Evolutionary conservation across 179 eudicot genomes (phyloP), one percentile per base, ranked within the genome.

Genomic region (Spergularia azorica): DNA sequence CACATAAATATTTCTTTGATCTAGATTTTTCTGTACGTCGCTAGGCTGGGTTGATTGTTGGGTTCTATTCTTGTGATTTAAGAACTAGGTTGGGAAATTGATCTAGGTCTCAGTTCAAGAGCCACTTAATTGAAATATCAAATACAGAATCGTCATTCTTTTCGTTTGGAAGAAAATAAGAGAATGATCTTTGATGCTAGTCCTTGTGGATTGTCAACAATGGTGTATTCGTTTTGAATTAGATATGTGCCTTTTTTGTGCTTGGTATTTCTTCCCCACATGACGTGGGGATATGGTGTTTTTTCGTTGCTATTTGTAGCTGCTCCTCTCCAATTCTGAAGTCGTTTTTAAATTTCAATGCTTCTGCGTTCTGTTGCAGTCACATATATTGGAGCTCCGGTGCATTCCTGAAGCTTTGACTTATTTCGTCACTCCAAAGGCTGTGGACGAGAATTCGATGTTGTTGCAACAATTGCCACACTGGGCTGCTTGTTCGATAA

Each of bases 401-500:
- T 87, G 84, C 83, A 86, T 96, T 76, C 97, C 97, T 73, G 96
- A 94, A 84, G 99, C 97, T 71, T 85, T 96, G 81, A 81, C 97
- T 77, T 96, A 90, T 83, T 94, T 96, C 76, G 96, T 96, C 64
- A 96, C 92, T 65, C 98, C 99, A 18, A 94, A 94, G 88, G 90
- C 98, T 43, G 93, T 96, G 50, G 98, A 96, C 79, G 99, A 96
- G 81, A 88, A 94, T 83, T 96, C 98, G 13, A 63, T 94, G 66
- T 87, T 94, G 77, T 67, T 96, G 87, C 99, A 94, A 79, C 99
- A 94, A 79, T 81, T 96, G 86, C 98, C 99, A 70, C 99, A 96
- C 82, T 96, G 99, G 99, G 97, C 98, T 74, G 92, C 98, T 80
- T 96, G 99, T 81, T 94, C 99, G 63, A 88, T 96, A 78, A 94